These are phyloP conservation scores for Skeletonema menzelii DNA, from an alignment of 108 stramenopile genomes.

Conservation along the genomic window DNA sequence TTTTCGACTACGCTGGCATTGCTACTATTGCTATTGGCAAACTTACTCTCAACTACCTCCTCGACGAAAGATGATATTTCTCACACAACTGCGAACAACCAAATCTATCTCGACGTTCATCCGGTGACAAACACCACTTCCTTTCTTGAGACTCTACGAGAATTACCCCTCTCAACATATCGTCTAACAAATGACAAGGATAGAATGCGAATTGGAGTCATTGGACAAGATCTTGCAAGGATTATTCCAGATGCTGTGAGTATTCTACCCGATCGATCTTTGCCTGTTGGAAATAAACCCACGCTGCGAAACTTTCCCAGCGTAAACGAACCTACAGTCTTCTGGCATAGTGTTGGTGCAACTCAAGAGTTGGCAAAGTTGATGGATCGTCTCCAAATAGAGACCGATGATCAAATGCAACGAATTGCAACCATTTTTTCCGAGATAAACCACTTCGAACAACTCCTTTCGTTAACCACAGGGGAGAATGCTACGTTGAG, in stretches of 20 bases:
- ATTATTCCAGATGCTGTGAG: constrained; percentile 55
- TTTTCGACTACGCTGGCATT: neutral
- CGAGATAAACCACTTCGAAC: constrained; percentile 42
- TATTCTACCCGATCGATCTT: constrained; percentile 43
- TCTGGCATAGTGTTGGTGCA: constrained; percentile 73
- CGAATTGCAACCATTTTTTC: constrained; percentile 34
- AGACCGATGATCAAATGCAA: constrained; percentile 35
- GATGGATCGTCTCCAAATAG: constrained; percentile 31
- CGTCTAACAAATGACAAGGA: constrained; percentile 30
- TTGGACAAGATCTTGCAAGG: constrained; percentile 33
- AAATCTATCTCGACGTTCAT: constrained; percentile 42
- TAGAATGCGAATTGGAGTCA: constrained; percentile 34
- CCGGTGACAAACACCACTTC: constrained; percentile 35
- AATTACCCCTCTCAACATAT: constrained; percentile 31
- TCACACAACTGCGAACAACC: neutral
- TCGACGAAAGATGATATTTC: neutral
- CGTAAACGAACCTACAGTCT: constrained; percentile 62
- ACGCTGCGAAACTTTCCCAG: constrained; percentile 34
- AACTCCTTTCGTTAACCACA: constrained; percentile 32
- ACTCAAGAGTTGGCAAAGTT: constrained; percentile 59
- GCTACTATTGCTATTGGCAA: neutral
- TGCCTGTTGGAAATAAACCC: constrained; percentile 35
- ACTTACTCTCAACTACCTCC: neutral
- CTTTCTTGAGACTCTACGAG: constrained; percentile 32
- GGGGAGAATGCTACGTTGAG: constrained; percentile 47